Base-by-base conservation (phyloP, 2,329 filamentous ascomycete genomes). In the Mycocentrospora acerina region DNA sequence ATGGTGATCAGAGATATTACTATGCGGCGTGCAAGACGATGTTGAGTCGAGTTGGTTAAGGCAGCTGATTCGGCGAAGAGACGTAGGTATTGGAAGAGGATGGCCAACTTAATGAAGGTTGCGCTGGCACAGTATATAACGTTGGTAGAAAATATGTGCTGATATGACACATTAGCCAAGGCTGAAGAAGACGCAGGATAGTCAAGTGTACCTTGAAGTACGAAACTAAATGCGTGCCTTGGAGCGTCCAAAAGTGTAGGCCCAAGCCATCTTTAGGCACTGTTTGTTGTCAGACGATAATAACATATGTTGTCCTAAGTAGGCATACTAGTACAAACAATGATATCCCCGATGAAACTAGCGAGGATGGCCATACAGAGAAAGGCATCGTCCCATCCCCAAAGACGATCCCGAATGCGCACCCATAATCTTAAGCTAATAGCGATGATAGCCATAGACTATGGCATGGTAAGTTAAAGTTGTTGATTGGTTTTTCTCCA, bases 51-150 rank as follows among this genome's bases (percentile, higher is more conserved):
- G n/a, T 29, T 19, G 2, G 40, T 47, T 8, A 42, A 46, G 1
- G 44, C 35, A 8, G 53, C 38, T 12, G 51, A 40, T 35, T 55
- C 51, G 10, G 55, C 48, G 42, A 67, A 68, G 7, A 69, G 50
- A 10, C 66, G 63, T 12, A 61, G 54, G 28, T 67, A 69, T 37
- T 69, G 66, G 26, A 65, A 51, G 3, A 69, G 53, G 14, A 69
- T 62, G 2, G 66, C 52, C 13, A 69, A 49, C 32, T 69, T 69
- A 42, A 69, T 66, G 10, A 66, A 58, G 3, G 61, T 54, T 1
- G 66, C 57, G 14, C 57, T 60, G 5, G 48, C 43, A 29, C 53
- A 48, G 42, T 68, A 68, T 3, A 53, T 46, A 7, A 48, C 30
- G 24, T 66, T 68, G 15, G 57, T 57, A 2, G 51, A 32, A 43